Percentiles rank a stretch among this genome's conserved stretches.
These are phyloP conservation scores for Nissolia schottii DNA, from an alignment of 306 rosid genomes.

Conservation along the genomic window DNA sequence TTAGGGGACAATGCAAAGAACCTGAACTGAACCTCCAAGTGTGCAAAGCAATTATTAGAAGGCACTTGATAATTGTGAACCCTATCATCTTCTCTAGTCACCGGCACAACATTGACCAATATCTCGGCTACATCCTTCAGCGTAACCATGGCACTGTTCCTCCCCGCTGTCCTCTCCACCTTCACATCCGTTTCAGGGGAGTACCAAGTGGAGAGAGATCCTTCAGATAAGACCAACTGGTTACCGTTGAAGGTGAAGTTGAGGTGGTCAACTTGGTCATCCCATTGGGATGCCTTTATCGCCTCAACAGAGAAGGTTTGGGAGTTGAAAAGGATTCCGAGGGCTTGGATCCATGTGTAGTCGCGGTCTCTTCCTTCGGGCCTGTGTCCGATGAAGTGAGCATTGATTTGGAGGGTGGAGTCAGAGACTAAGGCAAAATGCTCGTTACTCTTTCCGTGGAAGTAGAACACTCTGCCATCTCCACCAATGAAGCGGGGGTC, in stretches of 20 bases:
- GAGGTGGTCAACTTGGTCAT: slow-evolving; percentile 25
- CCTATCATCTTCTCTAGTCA: slow-evolving; percentile 42
- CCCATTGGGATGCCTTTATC: slow-evolving; percentile 24
- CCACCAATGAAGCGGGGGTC: slow-evolving; percentile 55
- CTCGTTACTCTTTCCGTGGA: slow-evolving; percentile 43
- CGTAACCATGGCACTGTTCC: slow-evolving; percentile 31
- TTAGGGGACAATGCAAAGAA: slow-evolving; percentile 32
- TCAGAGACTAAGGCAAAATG: slow-evolving; percentile 40
- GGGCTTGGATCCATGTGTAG: slow-evolving; percentile 47
- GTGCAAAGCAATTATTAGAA: slow-evolving; percentile 39
- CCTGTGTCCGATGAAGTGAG: slow-evolving; percentile 41
- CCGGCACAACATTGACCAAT: slow-evolving; percentile 40
- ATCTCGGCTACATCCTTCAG: slow-evolving; percentile 36
- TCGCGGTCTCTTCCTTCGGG: slow-evolving; percentile 26
- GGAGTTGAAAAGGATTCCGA: slow-evolving; percentile 31
- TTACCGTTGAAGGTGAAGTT: slow-evolving; percentile 32
- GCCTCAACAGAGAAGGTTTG: slow-evolving; percentile 37
- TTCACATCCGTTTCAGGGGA: slow-evolving; percentile 18
- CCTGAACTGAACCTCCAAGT: slow-evolving; percentile 44
- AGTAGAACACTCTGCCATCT: slow-evolving; percentile 46
- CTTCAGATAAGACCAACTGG: slow-evolving; percentile 2
- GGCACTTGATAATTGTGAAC: slow-evolving; percentile 42
- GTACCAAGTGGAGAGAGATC: slow-evolving; percentile 29
- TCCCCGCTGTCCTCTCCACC: slow-evolving; percentile 33
- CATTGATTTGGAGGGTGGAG: slow-evolving; percentile 40